These are phyloP conservation scores for Tricholoma sp. DNA, from an alignment of 768 basidiomycete species.

Conservation along the genomic window DNA sequence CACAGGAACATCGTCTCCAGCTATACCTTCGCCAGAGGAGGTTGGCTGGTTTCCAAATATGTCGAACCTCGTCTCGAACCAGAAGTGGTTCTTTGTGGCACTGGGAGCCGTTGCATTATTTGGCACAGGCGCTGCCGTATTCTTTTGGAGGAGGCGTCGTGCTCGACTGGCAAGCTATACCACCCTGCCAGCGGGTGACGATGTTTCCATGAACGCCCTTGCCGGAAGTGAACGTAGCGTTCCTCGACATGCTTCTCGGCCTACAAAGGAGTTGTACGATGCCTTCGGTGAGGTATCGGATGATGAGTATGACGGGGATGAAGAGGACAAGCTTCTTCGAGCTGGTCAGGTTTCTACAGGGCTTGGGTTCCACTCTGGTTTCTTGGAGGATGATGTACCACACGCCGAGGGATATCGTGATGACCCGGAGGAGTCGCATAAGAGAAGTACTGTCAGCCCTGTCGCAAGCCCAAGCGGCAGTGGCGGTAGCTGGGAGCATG, in stretches of 20 bases:
- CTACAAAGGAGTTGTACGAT: conserved; percentile 89
- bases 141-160: conserved; percentile 73
- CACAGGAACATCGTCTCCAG: conserved; percentile 32
- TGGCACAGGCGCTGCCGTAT: conserved; percentile 59
- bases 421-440: conserved; percentile 39
- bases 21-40: conserved; percentile 35
- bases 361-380: conserved; percentile 70
- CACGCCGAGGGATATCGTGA: conserved; percentile 45
- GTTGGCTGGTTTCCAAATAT: conserved; percentile 85
- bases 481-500: conserved; percentile 75
- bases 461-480: conserved; percentile 39
- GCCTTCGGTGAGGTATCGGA: conserved; percentile 91
- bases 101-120: conserved; percentile 76
- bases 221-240: conserved; percentile 29
- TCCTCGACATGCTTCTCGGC: conserved; percentile 35
- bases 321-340: conserved; percentile 61
- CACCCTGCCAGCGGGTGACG: conserved; percentile 57
- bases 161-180: conserved; percentile 47
- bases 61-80: conserved; percentile 63
- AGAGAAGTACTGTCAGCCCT: conserved; percentile 12
- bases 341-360: conserved; percentile 33
- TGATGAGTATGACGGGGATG: conserved; percentile 69
- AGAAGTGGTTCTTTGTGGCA: conserved; percentile 89
- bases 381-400: conserved; percentile 74
- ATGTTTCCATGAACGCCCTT: conserved; percentile 74